Conservation (phyloP, 2,329 filamentous ascomycete species). For the Balansia obtecta region DNA sequence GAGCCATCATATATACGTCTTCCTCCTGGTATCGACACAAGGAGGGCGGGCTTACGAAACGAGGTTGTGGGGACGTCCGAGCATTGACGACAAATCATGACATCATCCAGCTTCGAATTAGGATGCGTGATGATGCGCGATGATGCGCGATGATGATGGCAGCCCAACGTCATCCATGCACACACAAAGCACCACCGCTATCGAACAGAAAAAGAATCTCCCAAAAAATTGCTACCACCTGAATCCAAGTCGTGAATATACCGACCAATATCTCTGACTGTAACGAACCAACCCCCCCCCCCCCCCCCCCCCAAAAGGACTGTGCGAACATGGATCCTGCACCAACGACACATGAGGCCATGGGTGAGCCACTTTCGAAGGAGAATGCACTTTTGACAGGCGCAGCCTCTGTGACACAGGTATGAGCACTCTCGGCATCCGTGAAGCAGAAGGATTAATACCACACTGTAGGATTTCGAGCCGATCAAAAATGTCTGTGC, state of each 20-base stretch:
- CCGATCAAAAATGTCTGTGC: conserved; percentile 67
- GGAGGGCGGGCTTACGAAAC: too few species aligned
- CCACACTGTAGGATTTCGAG: conserved; percentile 44
- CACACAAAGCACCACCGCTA: background rate
- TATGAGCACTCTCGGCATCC: conserved; percentile 9
- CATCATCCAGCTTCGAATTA: background rate
- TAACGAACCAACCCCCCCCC: too few species aligned
- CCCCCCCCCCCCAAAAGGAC: too few species aligned
- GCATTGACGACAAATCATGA: background rate
- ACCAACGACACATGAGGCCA: conserved; percentile 8
- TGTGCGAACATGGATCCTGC: background rate
- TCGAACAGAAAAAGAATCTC: too few species aligned
- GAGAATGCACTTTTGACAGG: conserved; percentile 49
- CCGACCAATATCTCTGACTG: too few species aligned
- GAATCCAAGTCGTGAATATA: too few species aligned
- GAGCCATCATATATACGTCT: too few species aligned
- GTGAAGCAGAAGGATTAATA: background rate
- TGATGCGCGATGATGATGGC: too few species aligned
- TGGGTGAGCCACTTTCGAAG: conserved; percentile 36
- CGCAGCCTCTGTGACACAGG: conserved; percentile 47
- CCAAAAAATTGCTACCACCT: too few species aligned
- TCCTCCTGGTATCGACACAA: too few species aligned
- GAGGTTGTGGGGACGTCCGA: background rate
- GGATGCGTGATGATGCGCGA: too few species aligned
- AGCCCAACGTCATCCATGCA: background rate